Conservation (phyloP, 2,329 filamentous ascomycete genomes). For the Thermothelomyces thermophilus region DNA sequence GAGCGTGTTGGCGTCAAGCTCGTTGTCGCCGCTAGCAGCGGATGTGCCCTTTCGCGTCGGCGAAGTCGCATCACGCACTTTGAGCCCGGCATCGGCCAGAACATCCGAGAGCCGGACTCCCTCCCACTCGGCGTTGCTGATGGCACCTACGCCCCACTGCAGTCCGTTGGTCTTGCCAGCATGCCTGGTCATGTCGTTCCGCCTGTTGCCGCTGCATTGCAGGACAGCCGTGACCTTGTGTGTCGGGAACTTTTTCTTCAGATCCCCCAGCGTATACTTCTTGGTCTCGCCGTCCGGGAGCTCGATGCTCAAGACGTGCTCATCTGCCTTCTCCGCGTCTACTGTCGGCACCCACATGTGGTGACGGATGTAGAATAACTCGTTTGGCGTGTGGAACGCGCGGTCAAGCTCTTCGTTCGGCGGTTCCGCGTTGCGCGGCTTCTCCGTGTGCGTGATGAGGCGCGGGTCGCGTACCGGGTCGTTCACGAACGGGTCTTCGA, state of each 20-base stretch:
- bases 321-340: constrained; percentile 31
- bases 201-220: constrained; percentile 56
- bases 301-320: constrained; percentile 47
- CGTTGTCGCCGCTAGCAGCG: constrained; percentile 35
- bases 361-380: constrained; percentile 54
- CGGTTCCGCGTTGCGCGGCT: constrained; percentile 57
- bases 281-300: constrained; percentile 47
- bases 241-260: constrained; percentile 45
- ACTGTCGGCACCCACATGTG: constrained; percentile 57
- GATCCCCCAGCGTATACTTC: constrained; percentile 47
- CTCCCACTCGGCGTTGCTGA: constrained; percentile 54
- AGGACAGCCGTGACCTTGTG: constrained; percentile 49
- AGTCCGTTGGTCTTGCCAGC: constrained; percentile 48
- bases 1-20: constrained; percentile 31
- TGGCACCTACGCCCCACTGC: constrained; percentile 54
- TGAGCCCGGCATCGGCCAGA: constrained; percentile 48
- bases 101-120: constrained; percentile 51
- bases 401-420: constrained; percentile 41
- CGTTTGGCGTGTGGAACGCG: constrained; percentile 48
- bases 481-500: constrained; percentile 55
- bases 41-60: constrained; percentile 4
- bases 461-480: constrained; percentile 48
- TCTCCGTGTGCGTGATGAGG: constrained; percentile 45
- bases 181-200: constrained; percentile 51
- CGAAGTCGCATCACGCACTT: constrained; percentile 17